These are phyloP conservation scores for Aureobasidium namibiae DNA, from an alignment of 2,329 filamentous ascomycete genomes.

Conservation along the genomic window DNA sequence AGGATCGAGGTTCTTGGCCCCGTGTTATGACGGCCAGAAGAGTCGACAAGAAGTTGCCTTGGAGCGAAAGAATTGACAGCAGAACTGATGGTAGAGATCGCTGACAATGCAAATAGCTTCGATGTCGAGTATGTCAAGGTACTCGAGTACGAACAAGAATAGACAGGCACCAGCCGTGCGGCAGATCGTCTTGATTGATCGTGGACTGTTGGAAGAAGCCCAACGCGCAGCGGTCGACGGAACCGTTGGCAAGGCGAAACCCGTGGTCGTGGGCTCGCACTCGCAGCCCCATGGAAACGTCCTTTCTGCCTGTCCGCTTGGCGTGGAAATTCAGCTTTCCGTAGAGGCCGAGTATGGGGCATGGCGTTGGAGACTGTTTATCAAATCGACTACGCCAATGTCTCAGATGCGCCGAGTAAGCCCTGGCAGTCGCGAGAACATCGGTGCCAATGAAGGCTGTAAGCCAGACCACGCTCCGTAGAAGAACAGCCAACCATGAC, in stretches of 20 bases:
- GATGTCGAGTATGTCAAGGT: neutral
- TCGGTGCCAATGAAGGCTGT: neutral
- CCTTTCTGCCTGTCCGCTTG: neutral
- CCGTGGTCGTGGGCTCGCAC: neutral
- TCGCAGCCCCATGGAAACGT: neutral
- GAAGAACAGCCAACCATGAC: neutral
- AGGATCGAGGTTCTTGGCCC: neutral
- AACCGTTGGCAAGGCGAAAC: constrained; percentile 1
- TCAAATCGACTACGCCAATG: neutral
- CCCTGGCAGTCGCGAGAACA: neutral
- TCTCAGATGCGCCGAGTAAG: neutral
- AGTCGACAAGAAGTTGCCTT: neutral
- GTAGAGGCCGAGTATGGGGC: neutral
- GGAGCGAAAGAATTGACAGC: neutral
- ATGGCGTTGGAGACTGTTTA: neutral
- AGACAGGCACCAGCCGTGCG: neutral
- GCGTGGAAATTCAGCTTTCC: neutral
- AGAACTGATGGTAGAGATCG: neutral
- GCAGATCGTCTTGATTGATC: neutral
- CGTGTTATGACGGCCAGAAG: constrained; percentile 1
- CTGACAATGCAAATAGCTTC: neutral
- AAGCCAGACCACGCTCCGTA: neutral
- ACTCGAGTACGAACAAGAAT: neutral
- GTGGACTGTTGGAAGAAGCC: neutral
- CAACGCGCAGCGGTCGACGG: neutral